A percentile compares a stretch with the other conserved stretches of the same genome.
These are phyloP conservation scores for Murraya paniculata DNA, from an alignment of 345 rosid species.

Conservation along the genomic window DNA sequence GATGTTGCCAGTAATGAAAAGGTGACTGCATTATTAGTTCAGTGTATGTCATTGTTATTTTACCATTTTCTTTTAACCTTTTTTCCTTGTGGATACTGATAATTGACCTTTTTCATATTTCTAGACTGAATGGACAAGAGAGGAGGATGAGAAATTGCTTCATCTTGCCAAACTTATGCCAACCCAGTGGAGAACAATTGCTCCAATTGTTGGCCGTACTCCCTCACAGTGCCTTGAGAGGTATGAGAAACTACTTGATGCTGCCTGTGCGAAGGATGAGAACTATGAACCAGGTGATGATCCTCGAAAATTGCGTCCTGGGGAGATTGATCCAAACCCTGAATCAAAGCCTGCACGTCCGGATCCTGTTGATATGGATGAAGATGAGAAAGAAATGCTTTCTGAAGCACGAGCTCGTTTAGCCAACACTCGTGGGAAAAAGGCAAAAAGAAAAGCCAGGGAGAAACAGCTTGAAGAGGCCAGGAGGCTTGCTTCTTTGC, in stretches of 20 bases:
- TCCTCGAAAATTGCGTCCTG: constrained; percentile 93
- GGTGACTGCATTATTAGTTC: neutral
- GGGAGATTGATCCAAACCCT: constrained; percentile 98
- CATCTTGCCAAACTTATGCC: constrained; percentile 99
- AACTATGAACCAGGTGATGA: constrained; percentile 94
- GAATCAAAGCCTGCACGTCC: constrained; percentile 99
- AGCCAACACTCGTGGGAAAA: constrained; percentile 95
- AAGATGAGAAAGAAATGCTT: constrained; percentile 99
- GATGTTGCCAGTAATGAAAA: neutral
- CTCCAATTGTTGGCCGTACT: constrained; percentile 98
- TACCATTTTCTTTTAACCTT: neutral
- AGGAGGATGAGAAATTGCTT: constrained; percentile 97
- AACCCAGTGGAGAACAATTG: constrained; percentile 98
- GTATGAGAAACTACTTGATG: constrained; percentile 95
- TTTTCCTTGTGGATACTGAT: neutral
- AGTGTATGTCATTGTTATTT: neutral
- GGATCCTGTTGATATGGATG: constrained; percentile 99
- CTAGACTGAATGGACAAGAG: constrained; percentile 99
- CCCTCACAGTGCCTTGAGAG: constrained; percentile 99
- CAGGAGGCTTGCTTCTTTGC: constrained; percentile 97
- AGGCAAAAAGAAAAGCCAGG: constrained; percentile 97
- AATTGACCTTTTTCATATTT: constrained; percentile 13
- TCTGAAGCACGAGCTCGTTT: constrained; percentile 97
- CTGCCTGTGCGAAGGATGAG: constrained; percentile 96
- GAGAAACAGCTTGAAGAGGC: constrained; percentile 99